A percentile compares a stretch with the other conserved stretches of the same genome.
Evolutionary conservation across 306 rosid genomes (phyloP).

Genomic region (Begonia masoniana): DNA sequence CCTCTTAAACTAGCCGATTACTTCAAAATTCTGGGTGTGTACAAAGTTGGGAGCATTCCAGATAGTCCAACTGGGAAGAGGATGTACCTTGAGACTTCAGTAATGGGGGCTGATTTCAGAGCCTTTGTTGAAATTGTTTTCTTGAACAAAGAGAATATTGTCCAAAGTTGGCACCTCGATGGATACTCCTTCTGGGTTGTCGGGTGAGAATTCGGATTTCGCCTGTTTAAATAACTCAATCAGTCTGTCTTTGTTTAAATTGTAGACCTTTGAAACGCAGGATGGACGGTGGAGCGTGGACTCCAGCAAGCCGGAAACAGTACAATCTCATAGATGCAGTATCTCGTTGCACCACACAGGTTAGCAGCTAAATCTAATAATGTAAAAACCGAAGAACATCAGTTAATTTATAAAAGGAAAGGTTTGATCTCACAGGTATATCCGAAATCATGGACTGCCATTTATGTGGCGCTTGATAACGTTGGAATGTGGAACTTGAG

Average conservation of each 20-base stretch:
- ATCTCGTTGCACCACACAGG: slow-evolving; percentile 80
- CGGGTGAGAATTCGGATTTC: slow-evolving; percentile 30
- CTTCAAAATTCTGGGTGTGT: slow-evolving; percentile 67
- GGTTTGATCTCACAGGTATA: slow-evolving; percentile 38
- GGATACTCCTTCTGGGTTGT: slow-evolving; percentile 95
- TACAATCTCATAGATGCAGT: slow-evolving; percentile 83
- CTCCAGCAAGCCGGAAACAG: slow-evolving; percentile 43
- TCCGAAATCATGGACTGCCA: slow-evolving; percentile 93
- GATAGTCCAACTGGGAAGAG: slow-evolving; percentile 38
- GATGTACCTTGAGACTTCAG: slow-evolving; percentile 70
- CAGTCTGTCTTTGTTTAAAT: too few species aligned
- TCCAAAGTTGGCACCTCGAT: slow-evolving; percentile 77
- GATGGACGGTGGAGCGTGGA: slow-evolving; percentile 87
- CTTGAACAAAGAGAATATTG: slow-evolving; percentile 54
- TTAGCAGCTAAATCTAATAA: slow-evolving; percentile 1
- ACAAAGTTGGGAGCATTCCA: slow-evolving; percentile 56
- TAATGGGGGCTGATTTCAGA: slow-evolving; percentile 75
- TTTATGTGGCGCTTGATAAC: slow-evolving; percentile 71
- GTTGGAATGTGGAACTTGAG: slow-evolving; percentile 93
- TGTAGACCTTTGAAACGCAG: slow-evolving; percentile 22
- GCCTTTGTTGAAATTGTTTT: slow-evolving; percentile 75
- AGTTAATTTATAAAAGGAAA: too few species aligned
- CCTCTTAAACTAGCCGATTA: slow-evolving; percentile 85
- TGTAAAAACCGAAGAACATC: too few species aligned
- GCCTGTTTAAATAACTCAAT: background rate